Conservation (phyloP, 108 stramenopile genomes). For the Nitzschia palea region DNA sequence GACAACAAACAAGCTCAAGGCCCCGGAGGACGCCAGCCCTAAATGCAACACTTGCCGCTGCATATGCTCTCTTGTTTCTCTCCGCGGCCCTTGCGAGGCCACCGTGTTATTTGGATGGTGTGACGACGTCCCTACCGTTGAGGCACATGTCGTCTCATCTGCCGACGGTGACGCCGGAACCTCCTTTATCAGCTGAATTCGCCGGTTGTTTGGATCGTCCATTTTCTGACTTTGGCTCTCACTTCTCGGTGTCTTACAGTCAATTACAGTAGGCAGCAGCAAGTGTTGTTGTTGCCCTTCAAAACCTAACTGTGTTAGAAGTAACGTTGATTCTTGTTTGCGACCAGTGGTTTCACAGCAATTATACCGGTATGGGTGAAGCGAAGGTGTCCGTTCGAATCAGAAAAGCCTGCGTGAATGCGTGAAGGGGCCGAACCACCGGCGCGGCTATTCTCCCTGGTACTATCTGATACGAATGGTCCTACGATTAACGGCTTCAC, state of each 20-base stretch:
- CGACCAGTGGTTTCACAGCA: too few relatives aligned
- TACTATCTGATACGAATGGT: too few relatives aligned
- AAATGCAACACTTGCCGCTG: constrained; percentile 20
- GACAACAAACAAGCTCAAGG: constrained; percentile 9
- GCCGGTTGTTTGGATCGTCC: constrained; percentile 10
- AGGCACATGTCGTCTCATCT: constrained; percentile 17
- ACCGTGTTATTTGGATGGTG: neutral
- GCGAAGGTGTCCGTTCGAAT: too few relatives aligned
- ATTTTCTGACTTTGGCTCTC: too few relatives aligned
- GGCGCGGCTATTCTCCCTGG: too few relatives aligned
- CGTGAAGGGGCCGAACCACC: too few relatives aligned
- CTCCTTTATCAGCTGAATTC: constrained; percentile 6
- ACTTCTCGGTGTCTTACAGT: too few relatives aligned
- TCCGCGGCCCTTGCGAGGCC: neutral
- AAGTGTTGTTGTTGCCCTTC: constrained; percentile 6
- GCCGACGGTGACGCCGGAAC: constrained; percentile 3
- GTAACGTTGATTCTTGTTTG: too few relatives aligned
- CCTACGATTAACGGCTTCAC: too few relatives aligned
- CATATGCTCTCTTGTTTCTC: neutral
- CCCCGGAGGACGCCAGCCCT: constrained; percentile 17
- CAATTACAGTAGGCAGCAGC: neutral
- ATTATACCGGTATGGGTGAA: too few relatives aligned
- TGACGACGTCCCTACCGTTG: constrained; percentile 1
- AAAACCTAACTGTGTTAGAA: too few relatives aligned
- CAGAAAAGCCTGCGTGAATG: too few relatives aligned